phyloP scores from a whole-genome alignment of 2,329 filamentous ascomycete genomes.

The Clarireedia hainanense region DNA sequence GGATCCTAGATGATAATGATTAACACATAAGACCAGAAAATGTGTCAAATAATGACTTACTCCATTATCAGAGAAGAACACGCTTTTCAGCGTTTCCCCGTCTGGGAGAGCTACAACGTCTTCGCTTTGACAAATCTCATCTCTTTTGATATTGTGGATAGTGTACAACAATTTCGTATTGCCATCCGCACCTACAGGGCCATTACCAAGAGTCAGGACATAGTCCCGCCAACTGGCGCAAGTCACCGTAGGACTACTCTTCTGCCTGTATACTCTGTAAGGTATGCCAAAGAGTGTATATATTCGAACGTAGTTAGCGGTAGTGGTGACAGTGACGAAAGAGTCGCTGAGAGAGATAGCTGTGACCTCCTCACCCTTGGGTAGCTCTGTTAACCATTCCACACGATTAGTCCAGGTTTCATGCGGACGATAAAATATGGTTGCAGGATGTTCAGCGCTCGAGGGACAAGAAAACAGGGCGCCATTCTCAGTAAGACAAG shows the following conservation, averaged over 20 bases:
- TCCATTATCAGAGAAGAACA: slow-evolving; percentile 90
- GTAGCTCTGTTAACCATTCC: slow-evolving; percentile 87
- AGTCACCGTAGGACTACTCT: slow-evolving; percentile 81
- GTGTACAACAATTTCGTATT: slow-evolving; percentile 75
- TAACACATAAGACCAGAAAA: background rate
- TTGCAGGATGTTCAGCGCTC: slow-evolving; percentile 56
- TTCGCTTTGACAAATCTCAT: slow-evolving; percentile 90
- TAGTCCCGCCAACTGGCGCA: slow-evolving; percentile 95
- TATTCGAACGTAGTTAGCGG: slow-evolving; percentile 78
- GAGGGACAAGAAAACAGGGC: slow-evolving; percentile 78
- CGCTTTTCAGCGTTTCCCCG: slow-evolving; percentile 63
- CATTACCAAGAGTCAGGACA: slow-evolving; percentile 92
- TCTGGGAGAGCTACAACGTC: slow-evolving; percentile 81
- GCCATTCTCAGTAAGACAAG: slow-evolving; percentile 80
- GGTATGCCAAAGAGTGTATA: slow-evolving; percentile 92
- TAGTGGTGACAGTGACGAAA: slow-evolving; percentile 84
- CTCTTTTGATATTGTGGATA: slow-evolving; percentile 88
- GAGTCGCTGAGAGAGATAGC: slow-evolving; percentile 88
- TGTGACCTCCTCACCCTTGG: slow-evolving; percentile 74
- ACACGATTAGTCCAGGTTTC: slow-evolving; percentile 79
- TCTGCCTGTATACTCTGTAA: slow-evolving; percentile 82
- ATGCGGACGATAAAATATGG: slow-evolving; percentile 93
- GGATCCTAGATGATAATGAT: slow-evolving; percentile 55
- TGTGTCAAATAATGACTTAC: slow-evolving; percentile 41
- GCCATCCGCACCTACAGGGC: slow-evolving; percentile 72